Conservation (phyloP, 2,329 filamentous ascomycete species). For the Xylaria multiplex region DNA sequence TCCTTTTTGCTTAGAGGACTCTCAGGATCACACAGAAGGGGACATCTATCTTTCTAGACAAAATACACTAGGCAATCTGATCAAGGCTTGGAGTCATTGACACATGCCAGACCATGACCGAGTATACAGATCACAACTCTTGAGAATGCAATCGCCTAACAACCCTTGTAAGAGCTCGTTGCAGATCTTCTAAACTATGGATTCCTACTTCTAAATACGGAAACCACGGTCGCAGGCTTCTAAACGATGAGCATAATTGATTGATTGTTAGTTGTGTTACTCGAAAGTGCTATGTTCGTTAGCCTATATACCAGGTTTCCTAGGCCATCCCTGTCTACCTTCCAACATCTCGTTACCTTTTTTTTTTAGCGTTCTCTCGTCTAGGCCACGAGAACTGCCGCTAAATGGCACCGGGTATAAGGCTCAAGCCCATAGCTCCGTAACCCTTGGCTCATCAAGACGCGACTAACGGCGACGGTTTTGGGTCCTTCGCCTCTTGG, state of each 20-base stretch:
- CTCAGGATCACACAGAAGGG: background rate
- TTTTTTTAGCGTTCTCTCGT: background rate
- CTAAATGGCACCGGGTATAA: constrained; percentile 1
- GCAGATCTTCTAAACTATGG: background rate
- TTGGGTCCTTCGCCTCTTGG: background rate
- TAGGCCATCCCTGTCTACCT: background rate
- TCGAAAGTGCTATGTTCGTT: too few relatives aligned
- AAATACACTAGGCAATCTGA: background rate
- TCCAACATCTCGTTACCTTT: background rate
- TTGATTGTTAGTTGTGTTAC: background rate
- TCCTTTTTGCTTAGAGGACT: background rate
- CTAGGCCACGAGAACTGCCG: background rate
- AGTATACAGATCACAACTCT: background rate
- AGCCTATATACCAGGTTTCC: too few relatives aligned
- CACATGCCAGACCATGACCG: background rate
- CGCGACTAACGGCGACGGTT: constrained; percentile 7
- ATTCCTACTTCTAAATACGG: background rate
- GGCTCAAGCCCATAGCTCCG: constrained; percentile 15
- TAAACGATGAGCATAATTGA: background rate
- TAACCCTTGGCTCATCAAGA: background rate
- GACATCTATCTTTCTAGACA: background rate
- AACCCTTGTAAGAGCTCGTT: background rate
- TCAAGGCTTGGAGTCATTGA: constrained; percentile 2
- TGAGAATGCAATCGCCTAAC: background rate
- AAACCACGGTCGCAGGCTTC: background rate